Conservation (phyloP, 2,329 filamentous ascomycete species). For the Colletotrichum gloeosporioides region DNA sequence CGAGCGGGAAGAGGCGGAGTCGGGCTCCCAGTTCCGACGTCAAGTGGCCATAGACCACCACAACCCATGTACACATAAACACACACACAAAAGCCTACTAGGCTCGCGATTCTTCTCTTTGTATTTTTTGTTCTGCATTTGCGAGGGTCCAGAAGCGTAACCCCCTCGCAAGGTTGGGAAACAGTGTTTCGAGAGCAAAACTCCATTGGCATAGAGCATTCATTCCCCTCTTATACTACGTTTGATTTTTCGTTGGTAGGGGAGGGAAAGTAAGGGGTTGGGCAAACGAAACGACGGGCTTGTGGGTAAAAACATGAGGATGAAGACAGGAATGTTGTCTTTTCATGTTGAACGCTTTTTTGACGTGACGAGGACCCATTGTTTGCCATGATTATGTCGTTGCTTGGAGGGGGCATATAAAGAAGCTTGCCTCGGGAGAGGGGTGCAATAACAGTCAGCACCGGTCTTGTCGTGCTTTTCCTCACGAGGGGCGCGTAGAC, state of each 20-base stretch:
- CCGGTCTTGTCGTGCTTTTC: not conserved
- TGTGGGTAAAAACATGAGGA: not conserved
- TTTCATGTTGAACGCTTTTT: not conserved
- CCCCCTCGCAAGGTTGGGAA: not conserved
- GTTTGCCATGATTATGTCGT: not conserved
- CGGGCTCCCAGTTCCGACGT: constrained; percentile 24
- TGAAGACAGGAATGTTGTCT: not conserved
- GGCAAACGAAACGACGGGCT: not conserved
- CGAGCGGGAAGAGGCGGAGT: constrained; percentile 18
- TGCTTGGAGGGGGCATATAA: not conserved
- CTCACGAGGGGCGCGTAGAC: not conserved
- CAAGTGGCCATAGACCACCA: constrained; percentile 20
- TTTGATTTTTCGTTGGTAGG: not conserved
- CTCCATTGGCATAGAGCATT: not conserved
- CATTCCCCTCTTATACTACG: not conserved
- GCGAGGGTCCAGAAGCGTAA: not conserved
- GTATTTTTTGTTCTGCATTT: not conserved
- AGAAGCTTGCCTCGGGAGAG: not conserved
- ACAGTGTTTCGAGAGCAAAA: not conserved
- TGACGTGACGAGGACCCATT: not conserved
- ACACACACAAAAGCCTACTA: not conserved
- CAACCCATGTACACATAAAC: not conserved
- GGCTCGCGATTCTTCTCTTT: not conserved
- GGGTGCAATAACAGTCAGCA: not conserved
- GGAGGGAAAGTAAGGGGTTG: not conserved